Conservation (phyloP, 768 basidiomycete genomes). For the Kwoniella sp. region DNA sequence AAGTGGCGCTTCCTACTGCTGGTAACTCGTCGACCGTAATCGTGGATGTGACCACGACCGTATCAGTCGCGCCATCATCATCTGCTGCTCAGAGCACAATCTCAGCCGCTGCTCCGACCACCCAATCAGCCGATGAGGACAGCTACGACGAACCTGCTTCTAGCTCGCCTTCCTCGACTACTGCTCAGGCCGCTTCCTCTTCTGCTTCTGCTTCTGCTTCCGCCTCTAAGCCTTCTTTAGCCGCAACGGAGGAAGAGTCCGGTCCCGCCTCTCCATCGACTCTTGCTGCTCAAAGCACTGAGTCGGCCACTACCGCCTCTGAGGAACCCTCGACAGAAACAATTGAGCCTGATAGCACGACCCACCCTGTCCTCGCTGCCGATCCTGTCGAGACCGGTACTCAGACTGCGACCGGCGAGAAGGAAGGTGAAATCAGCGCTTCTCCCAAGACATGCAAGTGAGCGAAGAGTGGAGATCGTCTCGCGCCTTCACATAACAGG, state of each 20-base stretch:
- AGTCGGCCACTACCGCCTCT: background rate
- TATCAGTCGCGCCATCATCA: too few relatives aligned
- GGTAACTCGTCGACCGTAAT: too few relatives aligned
- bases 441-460: slow-evolving; percentile 15
- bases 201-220: background rate
- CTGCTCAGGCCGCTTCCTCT: background rate
- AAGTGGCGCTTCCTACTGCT: background rate
- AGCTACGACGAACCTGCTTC: background rate
- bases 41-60: too few relatives aligned
- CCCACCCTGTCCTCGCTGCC: background rate
- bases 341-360: background rate
- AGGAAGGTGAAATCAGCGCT: background rate
- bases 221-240: background rate
- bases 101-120: background rate
- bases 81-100: background rate
- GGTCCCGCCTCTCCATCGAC: too few relatives aligned
- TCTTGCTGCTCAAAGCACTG: background rate
- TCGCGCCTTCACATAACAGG: too few relatives aligned
- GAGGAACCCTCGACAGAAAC: background rate
- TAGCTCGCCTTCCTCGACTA: background rate
- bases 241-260: background rate
- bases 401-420: background rate
- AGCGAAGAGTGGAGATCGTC: slow-evolving; percentile 2
- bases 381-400: background rate
- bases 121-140: background rate